These are phyloP conservation scores for Aquilaria yunnanensis DNA, from an alignment of 345 rosid species.

Conservation along the genomic window DNA sequence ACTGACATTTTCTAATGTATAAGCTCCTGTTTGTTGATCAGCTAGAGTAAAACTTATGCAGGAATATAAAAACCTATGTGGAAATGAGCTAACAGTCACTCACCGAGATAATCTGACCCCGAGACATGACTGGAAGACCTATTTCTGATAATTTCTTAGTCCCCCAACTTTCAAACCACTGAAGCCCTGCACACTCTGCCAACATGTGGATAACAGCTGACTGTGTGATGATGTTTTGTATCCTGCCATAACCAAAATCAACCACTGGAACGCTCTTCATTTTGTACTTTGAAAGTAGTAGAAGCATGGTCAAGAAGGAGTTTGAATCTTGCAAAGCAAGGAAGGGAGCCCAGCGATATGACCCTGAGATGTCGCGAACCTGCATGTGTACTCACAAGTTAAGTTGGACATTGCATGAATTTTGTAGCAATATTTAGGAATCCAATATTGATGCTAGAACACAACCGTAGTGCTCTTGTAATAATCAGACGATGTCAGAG, in stretches of 20 bases:
- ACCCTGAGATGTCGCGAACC: conserved; percentile 96
- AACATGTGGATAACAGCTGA: conserved; percentile 97
- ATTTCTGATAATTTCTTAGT: conserved; percentile 74
- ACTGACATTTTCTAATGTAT: neutral
- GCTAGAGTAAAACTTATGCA: neutral
- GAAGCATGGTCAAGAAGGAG: conserved; percentile 89
- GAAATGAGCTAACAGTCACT: neutral
- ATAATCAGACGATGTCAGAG: conserved; percentile 68
- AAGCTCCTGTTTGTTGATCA: too few species aligned
- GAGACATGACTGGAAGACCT: conserved; percentile 74
- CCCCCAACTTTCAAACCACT: conserved; percentile 98
- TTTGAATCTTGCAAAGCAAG: conserved; percentile 87
- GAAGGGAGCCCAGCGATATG: conserved; percentile 99
- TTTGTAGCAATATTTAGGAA: conserved; percentile 1
- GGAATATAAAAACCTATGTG: neutral
- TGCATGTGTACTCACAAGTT: conserved; percentile 36
- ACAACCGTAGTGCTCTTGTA: conserved; percentile 80
- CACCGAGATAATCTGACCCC: conserved; percentile 55
- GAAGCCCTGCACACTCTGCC: conserved; percentile 88
- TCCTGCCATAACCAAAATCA: conserved; percentile 70
- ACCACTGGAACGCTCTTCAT: conserved; percentile 97
- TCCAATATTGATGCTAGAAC: neutral
- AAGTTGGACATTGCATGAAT: neutral
- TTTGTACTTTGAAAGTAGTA: conserved; percentile 92
- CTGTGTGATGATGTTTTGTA: conserved; percentile 82